Conservation (phyloP, 306 rosid genomes). For the Canavalia gladiata region DNA sequence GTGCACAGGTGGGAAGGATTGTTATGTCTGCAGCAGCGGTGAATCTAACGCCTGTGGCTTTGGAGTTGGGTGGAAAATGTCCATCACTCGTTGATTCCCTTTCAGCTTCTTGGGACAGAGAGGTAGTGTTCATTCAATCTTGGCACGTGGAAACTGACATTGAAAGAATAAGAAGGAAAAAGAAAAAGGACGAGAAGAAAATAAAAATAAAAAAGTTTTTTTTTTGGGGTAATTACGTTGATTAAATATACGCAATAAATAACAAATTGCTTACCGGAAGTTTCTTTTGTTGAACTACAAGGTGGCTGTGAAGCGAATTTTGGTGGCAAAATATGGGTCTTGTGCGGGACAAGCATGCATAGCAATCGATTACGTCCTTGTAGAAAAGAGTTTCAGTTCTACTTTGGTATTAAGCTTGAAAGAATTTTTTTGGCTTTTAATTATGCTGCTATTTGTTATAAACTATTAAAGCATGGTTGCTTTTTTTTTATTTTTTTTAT, state of each 20-base stretch:
- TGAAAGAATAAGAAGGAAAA: neutral
- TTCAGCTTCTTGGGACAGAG: constrained; percentile 62
- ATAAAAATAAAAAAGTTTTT: too few relatives aligned
- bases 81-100: constrained; percentile 79
- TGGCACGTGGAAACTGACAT: neutral
- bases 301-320: constrained; percentile 66
- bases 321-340: constrained; percentile 69
- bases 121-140: constrained; percentile 50
- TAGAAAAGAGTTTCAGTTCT: constrained; percentile 60
- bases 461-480: neutral
- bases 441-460: neutral
- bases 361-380: constrained; percentile 72
- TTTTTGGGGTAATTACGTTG: neutral
- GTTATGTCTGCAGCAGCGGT: constrained; percentile 77
- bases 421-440: neutral
- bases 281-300: constrained; percentile 47
- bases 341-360: constrained; percentile 93
- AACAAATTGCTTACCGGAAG: constrained; percentile 1
- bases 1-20: constrained; percentile 59
- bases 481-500: neutral
- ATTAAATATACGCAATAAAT: constrained; percentile 3
- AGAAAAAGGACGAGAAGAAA: neutral
- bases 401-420: constrained; percentile 55
- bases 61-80: constrained; percentile 89
- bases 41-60: constrained; percentile 73